phyloP scores from a whole-genome alignment of 257 asterid species.

The Gentiana macrophylla region DNA sequence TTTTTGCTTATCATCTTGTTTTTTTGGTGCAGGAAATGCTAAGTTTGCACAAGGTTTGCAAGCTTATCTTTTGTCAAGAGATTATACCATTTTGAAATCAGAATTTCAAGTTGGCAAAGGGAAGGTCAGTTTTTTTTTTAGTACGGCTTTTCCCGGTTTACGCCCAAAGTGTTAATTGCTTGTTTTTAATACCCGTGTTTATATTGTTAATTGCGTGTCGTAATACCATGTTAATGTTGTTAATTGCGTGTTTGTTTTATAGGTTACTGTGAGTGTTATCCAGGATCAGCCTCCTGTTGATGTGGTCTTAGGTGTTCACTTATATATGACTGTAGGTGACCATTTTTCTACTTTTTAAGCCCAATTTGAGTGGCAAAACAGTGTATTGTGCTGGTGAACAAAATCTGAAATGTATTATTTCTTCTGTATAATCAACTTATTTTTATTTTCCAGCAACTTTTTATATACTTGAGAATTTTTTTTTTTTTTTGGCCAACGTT shows the following conservation, averaged over 20 bases:
- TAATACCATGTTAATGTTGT: background rate
- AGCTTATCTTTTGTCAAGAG: conserved; percentile 51
- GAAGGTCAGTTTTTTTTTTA: conserved; percentile 22
- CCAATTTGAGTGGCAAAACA: too few species aligned
- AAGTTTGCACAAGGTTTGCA: conserved; percentile 39
- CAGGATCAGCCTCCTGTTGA: conserved; percentile 54
- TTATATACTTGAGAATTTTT: too few species aligned
- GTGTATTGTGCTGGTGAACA: too few species aligned
- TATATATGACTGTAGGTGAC: conserved; percentile 64
- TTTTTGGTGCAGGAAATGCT: conserved; percentile 24
- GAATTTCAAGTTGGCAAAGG: conserved; percentile 70
- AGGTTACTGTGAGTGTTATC: conserved; percentile 41
- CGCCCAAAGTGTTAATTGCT: too few species aligned
- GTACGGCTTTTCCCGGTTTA: background rate
- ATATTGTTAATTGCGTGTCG: background rate
- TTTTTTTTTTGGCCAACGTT: too few species aligned
- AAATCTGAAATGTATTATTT: too few species aligned
- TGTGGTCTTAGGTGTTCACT: conserved; percentile 41
- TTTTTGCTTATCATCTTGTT: background rate
- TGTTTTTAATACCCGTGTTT: too few species aligned
- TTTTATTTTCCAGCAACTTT: too few species aligned
- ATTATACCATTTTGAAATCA: conserved; percentile 44
- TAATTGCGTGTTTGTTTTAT: background rate
- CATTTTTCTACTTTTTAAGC: conserved; percentile 14
- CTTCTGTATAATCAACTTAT: too few species aligned